Evolutionary conservation across 2,329 filamentous ascomycete genomes (phyloP).

Genomic region (Cladorrhinum sp.): DNA sequence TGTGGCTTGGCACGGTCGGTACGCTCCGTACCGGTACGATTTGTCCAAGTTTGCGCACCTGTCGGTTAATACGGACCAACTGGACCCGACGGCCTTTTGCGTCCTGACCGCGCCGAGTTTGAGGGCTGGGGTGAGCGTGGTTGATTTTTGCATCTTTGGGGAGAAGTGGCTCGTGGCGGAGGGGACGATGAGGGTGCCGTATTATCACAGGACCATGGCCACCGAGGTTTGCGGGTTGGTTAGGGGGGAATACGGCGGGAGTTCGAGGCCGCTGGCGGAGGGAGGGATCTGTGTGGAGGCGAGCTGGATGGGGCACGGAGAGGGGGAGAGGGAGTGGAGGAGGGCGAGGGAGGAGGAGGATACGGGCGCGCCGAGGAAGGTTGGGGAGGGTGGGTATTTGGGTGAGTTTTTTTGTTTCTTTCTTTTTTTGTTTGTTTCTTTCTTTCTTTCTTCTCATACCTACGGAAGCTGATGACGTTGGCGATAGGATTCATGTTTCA

Average conservation of each 20-base stretch:
- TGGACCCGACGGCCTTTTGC: conserved; percentile 60
- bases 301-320: conserved; percentile 32
- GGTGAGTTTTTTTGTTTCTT: too few relatives aligned
- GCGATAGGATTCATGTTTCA: conserved; percentile 24
- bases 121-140: conserved; percentile 50
- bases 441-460: too few relatives aligned
- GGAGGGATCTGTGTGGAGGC: conserved; percentile 33
- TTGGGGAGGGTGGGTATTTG: conserved; percentile 25
- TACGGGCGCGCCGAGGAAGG: conserved; percentile 19
- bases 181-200: conserved; percentile 50
- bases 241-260: conserved; percentile 31
- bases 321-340: conserved; percentile 28
- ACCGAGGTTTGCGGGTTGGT: conserved; percentile 50
- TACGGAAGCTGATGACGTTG: too few relatives aligned
- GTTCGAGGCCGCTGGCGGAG: conserved; percentile 28
- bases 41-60: conserved; percentile 54
- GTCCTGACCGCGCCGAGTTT: conserved; percentile 57
- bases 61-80: conserved; percentile 57
- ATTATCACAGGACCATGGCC: conserved; percentile 57
- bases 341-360: conserved; percentile 24
- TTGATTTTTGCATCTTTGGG: conserved; percentile 62
- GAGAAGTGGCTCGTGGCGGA: conserved; percentile 59
- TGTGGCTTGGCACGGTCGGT: conserved; percentile 64
- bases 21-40: conserved; percentile 50
- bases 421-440: too few relatives aligned